Conservation (phyloP, 148 eudicot genomes). For the Mesembryanthemum crystallinum region DNA sequence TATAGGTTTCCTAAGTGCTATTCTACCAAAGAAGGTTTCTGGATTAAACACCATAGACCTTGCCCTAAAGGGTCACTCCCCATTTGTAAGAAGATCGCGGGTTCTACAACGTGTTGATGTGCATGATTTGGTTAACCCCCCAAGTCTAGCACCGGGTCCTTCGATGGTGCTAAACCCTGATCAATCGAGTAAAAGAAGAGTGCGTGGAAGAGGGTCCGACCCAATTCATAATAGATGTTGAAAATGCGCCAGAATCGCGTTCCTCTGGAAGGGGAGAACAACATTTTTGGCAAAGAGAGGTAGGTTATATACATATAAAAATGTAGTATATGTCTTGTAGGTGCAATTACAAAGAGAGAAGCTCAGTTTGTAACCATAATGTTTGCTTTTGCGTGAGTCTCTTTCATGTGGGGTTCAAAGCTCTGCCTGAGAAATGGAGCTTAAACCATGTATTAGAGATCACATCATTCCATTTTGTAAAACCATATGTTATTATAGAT, state of each 20-base stretch:
- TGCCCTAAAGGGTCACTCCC: constrained; percentile 43
- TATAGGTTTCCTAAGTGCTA: constrained; percentile 38
- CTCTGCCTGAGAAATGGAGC: neutral
- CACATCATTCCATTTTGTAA: constrained; percentile 18
- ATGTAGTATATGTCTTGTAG: constrained; percentile 18
- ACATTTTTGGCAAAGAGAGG: constrained; percentile 28
- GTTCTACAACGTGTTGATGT: neutral
- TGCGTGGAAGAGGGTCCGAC: constrained; percentile 60
- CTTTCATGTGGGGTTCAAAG: constrained; percentile 3
- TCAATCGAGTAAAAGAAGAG: constrained; percentile 60
- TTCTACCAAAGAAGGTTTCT: constrained; percentile 41
- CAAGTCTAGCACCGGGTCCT: constrained; percentile 49
- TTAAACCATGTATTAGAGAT: constrained; percentile 2
- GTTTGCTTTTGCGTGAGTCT: neutral
- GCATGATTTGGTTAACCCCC: constrained; percentile 14
- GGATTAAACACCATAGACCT: constrained; percentile 55
- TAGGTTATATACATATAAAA: constrained; percentile 19
- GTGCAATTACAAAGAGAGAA: constrained; percentile 17
- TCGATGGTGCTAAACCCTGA: constrained; percentile 46
- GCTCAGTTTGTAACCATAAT: neutral
- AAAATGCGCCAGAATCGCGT: constrained; percentile 14
- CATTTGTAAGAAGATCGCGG: constrained; percentile 22
- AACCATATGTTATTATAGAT: constrained; percentile 15
- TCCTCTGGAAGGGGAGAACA: constrained; percentile 13
- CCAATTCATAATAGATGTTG: constrained; percentile 78